These are phyloP conservation scores for Physcomitrium patens DNA, from an alignment of 225 moss, liverwort and hornwort species.

Conservation along the genomic window DNA sequence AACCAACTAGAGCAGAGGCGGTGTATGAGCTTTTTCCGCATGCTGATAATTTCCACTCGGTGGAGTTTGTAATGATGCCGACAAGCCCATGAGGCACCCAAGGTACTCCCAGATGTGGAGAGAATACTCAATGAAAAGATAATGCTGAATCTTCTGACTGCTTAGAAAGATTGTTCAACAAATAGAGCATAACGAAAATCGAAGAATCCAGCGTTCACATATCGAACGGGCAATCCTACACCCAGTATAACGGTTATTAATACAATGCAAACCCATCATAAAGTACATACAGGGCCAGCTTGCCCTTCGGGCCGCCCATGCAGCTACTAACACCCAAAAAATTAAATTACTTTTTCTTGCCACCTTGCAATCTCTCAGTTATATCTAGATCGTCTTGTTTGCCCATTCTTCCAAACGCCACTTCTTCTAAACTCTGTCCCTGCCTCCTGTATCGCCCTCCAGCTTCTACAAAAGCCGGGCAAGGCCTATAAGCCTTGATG, in stretches of 20 bases:
- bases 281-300: constrained; percentile 39
- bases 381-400: constrained; percentile 70
- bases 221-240: not conserved
- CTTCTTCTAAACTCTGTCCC: constrained; percentile 97
- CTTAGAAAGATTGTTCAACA: constrained; percentile 2
- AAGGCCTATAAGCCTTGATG: constrained; percentile 92
- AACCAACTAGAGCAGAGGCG: not conserved
- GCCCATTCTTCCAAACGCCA: constrained; percentile 85
- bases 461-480: constrained; percentile 86
- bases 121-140: constrained; percentile 2
- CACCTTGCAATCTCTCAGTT: constrained; percentile 71
- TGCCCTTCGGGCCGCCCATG: constrained; percentile 21
- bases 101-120: not conserved
- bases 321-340: not conserved
- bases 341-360: constrained; percentile 30
- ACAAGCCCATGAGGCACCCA: not conserved
- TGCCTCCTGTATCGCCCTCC: constrained; percentile 85
- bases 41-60: not conserved
- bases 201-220: not conserved
- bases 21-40: not conserved
- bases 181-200: not conserved
- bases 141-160: not conserved
- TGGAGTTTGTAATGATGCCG: not conserved
- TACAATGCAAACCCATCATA: constrained; percentile 29
- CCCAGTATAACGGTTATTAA: constrained; percentile 5